phyloP scores from a whole-genome alignment of 2,329 filamentous ascomycete genomes.

The Juglanconis oblonga region DNA sequence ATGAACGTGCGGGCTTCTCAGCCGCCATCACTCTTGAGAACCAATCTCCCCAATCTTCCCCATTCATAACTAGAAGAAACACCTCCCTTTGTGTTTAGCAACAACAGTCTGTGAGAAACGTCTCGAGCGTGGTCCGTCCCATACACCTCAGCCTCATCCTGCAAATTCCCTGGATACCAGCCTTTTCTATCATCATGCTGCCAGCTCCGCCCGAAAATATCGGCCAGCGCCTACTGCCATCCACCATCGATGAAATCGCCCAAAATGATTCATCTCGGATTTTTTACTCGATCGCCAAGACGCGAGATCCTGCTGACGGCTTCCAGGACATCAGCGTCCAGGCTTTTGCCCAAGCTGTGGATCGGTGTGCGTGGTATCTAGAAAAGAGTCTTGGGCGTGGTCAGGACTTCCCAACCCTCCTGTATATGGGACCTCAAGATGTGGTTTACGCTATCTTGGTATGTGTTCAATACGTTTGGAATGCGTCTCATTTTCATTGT shows the following conservation, averaged over 20 bases:
- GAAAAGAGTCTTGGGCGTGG: slow-evolving; percentile 23
- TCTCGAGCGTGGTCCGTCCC: no score
- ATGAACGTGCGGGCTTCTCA: no score
- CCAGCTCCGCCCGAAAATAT: background rate
- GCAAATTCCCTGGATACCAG: no score
- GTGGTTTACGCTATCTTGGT: slow-evolving; percentile 29
- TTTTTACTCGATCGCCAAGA: slow-evolving; percentile 22
- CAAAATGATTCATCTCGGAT: slow-evolving; percentile 21
- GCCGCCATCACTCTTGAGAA: no score
- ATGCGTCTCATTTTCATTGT: no score
- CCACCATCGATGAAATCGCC: slow-evolving; percentile 24
- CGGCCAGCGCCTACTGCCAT: slow-evolving; percentile 18
- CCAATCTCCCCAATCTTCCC: no score
- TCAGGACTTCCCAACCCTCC: slow-evolving; percentile 24
- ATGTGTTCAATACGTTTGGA: background rate
- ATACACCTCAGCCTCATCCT: no score
- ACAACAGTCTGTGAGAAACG: no score
- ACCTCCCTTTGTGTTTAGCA: no score
- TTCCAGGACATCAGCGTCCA: slow-evolving; percentile 21
- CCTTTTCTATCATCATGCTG: no score
- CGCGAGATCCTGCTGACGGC: slow-evolving; percentile 22
- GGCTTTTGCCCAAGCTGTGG: slow-evolving; percentile 20
- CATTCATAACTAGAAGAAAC: no score
- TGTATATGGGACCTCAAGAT: slow-evolving; percentile 29
- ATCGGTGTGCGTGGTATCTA: slow-evolving; percentile 28